Conservation (phyloP, 257 asterid genomes). For the Ilex aquifolium region DNA sequence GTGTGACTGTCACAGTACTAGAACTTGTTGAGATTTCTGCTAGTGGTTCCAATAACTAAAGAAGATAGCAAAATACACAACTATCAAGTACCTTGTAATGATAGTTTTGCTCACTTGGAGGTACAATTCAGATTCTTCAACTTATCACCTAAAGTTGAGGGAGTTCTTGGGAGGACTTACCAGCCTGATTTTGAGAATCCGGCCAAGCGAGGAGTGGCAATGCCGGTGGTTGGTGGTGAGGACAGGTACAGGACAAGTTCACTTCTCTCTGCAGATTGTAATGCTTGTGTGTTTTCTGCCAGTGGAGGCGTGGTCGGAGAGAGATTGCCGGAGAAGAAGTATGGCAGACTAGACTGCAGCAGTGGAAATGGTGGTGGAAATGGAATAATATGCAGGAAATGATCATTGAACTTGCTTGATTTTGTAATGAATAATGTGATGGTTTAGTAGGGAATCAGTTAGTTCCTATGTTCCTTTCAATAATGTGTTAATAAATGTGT, state of each 20-base stretch:
- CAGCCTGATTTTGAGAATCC: slow-evolving; percentile 45
- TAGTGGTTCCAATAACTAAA: too few relatives aligned
- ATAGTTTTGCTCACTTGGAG: slow-evolving; percentile 20
- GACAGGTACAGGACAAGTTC: slow-evolving; percentile 8
- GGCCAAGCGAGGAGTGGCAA: slow-evolving; percentile 9
- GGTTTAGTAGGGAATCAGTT: too few relatives aligned
- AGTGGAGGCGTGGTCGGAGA: neutral
- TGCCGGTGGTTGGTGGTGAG: slow-evolving; percentile 17
- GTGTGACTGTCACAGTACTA: too few relatives aligned
- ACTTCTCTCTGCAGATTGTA: slow-evolving; percentile 10
- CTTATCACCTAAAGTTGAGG: slow-evolving; percentile 47
- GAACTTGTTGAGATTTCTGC: too few relatives aligned
- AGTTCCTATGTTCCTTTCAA: too few relatives aligned
- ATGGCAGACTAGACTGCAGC: too few relatives aligned
- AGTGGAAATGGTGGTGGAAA: neutral
- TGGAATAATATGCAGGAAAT: neutral
- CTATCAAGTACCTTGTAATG: neutral
- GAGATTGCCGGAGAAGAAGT: too few relatives aligned
- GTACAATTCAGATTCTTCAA: slow-evolving; percentile 28
- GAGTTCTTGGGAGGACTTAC: slow-evolving; percentile 53
- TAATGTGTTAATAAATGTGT: too few relatives aligned
- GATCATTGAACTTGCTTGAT: neutral
- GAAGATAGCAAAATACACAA: too few relatives aligned
- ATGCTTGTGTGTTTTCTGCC: neutral
- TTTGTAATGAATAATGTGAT: too few relatives aligned